Conservation (phyloP, 371 early-diverging fungal species). For the Mucor piriformis region DNA sequence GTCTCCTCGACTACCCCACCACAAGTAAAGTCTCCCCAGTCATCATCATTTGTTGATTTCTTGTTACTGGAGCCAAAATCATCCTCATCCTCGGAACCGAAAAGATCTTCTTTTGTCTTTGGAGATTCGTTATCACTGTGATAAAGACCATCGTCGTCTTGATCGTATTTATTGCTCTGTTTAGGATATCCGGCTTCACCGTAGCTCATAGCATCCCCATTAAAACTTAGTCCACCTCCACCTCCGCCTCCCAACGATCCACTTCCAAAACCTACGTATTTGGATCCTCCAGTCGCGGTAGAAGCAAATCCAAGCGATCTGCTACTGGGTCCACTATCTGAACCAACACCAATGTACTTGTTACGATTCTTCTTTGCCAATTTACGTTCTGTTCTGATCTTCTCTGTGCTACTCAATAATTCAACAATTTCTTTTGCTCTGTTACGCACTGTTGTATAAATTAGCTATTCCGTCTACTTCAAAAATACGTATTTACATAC, state of each 20-base stretch:
- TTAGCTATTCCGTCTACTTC: not conserved
- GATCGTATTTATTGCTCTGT: constrained; percentile 31
- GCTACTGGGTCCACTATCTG: constrained; percentile 33
- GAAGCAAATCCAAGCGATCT: constrained; percentile 3
- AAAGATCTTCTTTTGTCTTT: constrained; percentile 51
- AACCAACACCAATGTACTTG: constrained; percentile 84
- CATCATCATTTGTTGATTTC: constrained; percentile 35
- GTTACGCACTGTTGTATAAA: constrained; percentile 70
- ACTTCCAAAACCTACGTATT: constrained; percentile 52
- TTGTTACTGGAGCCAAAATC: constrained; percentile 21
- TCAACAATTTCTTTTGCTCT: constrained; percentile 90
- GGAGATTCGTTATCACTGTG: constrained; percentile 10
- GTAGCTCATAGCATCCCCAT: constrained; percentile 34
- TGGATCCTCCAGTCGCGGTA: constrained; percentile 25
- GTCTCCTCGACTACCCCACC: constrained; percentile 21
- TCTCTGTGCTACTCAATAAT: constrained; percentile 73
- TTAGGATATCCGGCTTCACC: constrained; percentile 32
- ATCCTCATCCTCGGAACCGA: constrained; percentile 58
- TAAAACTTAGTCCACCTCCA: constrained; percentile 30
- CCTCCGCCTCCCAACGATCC: constrained; percentile 27
- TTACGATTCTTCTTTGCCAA: constrained; percentile 86
- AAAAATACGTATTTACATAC: constrained; percentile 38
- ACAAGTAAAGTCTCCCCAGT: constrained; percentile 58
- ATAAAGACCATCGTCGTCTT: constrained; percentile 24
- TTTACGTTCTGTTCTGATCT: constrained; percentile 81